Evolutionary conservation across 78 protist species (phyloP).

Genomic region (Capsaspora owczarzaki): DNA sequence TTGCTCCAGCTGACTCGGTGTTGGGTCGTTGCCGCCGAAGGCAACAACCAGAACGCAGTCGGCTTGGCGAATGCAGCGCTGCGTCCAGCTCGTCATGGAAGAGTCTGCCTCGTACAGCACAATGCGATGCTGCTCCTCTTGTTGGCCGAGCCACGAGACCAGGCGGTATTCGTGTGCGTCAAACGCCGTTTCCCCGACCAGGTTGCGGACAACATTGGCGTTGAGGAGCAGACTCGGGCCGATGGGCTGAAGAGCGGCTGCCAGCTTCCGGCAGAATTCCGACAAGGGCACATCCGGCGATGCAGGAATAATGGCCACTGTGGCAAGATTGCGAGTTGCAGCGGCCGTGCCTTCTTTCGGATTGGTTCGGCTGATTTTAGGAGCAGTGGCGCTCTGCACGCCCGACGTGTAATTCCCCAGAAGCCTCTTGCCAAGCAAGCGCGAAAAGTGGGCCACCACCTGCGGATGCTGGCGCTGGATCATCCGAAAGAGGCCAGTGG

Average conservation of each 20-base stretch:
- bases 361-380: too few species aligned
- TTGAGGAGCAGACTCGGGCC: neutral
- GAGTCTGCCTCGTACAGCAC: neutral
- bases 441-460: neutral
- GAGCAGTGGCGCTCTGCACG: too few species aligned
- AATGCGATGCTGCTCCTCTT: neutral
- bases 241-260: neutral
- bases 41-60: neutral
- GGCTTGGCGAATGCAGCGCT: neutral
- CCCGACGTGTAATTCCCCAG: too few species aligned
- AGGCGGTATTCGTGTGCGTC: neutral
- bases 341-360: too few species aligned
- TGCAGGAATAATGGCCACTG: neutral
- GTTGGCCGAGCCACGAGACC: neutral
- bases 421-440: neutral
- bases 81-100: neutral
- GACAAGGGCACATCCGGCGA: too few species aligned
- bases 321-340: too few species aligned
- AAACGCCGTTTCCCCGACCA: neutral
- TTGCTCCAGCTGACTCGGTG: neutral
- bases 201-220: neutral
- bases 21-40: neutral
- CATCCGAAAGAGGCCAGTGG: neutral
- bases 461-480: neutral
- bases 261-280: neutral